These are phyloP conservation scores for Hemerocallis citrina DNA, from an alignment of 106 monocot genomes.

Conservation along the genomic window DNA sequence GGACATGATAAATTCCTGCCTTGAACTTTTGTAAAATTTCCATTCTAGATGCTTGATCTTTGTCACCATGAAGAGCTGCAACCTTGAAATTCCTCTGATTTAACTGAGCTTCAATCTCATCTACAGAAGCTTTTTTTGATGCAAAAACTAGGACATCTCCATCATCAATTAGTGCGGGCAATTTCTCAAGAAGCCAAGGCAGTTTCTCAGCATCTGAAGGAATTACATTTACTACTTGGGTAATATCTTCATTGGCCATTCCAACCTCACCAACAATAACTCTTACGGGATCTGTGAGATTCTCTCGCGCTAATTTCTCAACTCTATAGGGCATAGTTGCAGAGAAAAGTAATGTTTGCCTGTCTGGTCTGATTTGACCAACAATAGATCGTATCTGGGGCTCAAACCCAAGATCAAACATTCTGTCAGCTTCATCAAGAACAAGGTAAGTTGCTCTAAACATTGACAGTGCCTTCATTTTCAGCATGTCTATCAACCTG, in stretches of 20 bases:
- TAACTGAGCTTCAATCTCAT: slow-evolving; percentile 78
- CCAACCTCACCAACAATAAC: slow-evolving; percentile 93
- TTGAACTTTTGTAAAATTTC: slow-evolving; percentile 92
- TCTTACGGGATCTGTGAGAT: slow-evolving; percentile 72
- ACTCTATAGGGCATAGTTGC: slow-evolving; percentile 95
- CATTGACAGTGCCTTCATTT: slow-evolving; percentile 89
- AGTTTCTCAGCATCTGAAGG: slow-evolving; percentile 85
- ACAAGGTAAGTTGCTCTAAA: slow-evolving; percentile 75
- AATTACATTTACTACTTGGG: slow-evolving; percentile 76
- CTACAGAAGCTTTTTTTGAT: slow-evolving; percentile 76
- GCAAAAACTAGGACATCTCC: slow-evolving; percentile 96
- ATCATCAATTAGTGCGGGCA: slow-evolving; percentile 73
- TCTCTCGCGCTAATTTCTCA: slow-evolving; percentile 83
- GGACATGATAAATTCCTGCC: slow-evolving; percentile 71
- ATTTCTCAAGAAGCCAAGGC: slow-evolving; percentile 82
- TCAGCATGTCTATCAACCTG: slow-evolving; percentile 88
- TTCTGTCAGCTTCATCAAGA: slow-evolving; percentile 95
- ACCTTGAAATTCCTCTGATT: slow-evolving; percentile 62
- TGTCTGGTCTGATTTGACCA: slow-evolving; percentile 87
- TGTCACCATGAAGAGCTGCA: slow-evolving; percentile 90
- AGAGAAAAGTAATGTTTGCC: slow-evolving; percentile 92
- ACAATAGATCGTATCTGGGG: slow-evolving; percentile 92
- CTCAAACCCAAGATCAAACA: slow-evolving; percentile 99
- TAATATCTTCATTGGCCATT: slow-evolving; percentile 89
- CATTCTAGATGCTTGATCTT: slow-evolving; percentile 96